Base-by-base conservation (phyloP, 495 filamentous ascomycete species). In the Hyaloscypha variabilis region DNA sequence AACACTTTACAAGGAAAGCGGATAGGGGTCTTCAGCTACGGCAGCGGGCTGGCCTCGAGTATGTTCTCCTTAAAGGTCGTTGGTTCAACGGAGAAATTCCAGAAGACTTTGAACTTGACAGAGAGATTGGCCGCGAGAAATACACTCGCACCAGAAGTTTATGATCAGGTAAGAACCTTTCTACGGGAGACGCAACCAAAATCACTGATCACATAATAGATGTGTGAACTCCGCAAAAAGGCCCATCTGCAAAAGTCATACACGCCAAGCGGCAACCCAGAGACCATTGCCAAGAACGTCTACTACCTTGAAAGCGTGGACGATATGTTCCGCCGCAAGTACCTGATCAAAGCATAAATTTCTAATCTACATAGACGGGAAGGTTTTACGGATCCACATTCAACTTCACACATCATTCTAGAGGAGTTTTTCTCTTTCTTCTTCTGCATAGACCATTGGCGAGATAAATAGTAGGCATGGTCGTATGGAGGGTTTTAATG, bases 241-340 rank as follows among this genome's bases (percentile, higher is more conserved):
- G 96, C 94, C 67, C 95, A 99, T 79, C 81, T 97, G 72, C 84
- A 97, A 83, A 97, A 96, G 83, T 78, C 88, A 80, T 99, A 90
- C 80, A 88, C 81, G 69, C 95, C 95, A 42, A 67, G 80, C 57
- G 95, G 95, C 64, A 87, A 87, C 53, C 71, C 83, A n/a, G 90
- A 92, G 42, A 92, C 87, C 67, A 84, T 99, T n/a, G 75, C 81
- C 68, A 80, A 85, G 62, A 91, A 90, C 53, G 90, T 90, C 17
- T 99, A 98, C 82, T 99, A 97, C 81, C 85, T 98, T 59, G 89
- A 88, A 68, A 86, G 88, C 69, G 82, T 99, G 39, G 94, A 99
- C 70, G 92, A 93, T 71, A 96, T 97, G 92, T 99, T 94, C 91
- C 88, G 92, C 77, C 86, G 95, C 69, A 84, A 82, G 67, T 98